These are phyloP conservation scores for Daldinia concentrica DNA, from an alignment of 495 filamentous ascomycete species.

Conservation along the genomic window DNA sequence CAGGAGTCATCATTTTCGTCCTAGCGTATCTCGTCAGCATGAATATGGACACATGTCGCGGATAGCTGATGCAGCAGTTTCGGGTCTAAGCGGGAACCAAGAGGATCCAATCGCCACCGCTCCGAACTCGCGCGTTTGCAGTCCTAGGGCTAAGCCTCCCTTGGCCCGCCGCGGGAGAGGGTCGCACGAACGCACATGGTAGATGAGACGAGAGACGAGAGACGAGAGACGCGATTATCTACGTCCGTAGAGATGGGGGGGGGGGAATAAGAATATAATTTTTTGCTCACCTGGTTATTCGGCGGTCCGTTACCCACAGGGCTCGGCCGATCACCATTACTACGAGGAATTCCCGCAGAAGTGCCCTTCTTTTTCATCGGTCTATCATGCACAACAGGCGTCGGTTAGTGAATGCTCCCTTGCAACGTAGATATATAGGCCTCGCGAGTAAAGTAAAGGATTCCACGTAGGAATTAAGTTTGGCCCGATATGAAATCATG, in stretches of 20 bases:
- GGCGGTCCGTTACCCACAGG: conserved; percentile 55
- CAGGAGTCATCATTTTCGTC: conserved; percentile 92
- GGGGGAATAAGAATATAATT: neutral
- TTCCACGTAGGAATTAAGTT: conserved; percentile 36
- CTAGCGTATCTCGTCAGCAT: conserved; percentile 49
- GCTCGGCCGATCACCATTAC: conserved; percentile 60
- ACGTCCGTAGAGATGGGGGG: neutral
- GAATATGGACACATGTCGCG: conserved; percentile 9
- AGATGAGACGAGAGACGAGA: conserved; percentile 1
- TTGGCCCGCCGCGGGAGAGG: conserved; percentile 25
- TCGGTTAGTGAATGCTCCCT: conserved; percentile 29
- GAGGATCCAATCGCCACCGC: conserved; percentile 39
- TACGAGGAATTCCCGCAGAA: conserved; percentile 60
- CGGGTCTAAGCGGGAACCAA: conserved; percentile 42
- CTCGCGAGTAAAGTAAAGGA: conserved; percentile 14
- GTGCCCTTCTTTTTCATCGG: conserved; percentile 67
- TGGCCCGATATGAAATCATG: conserved; percentile 45
- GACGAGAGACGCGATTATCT: conserved; percentile 5
- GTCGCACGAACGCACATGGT: conserved; percentile 14
- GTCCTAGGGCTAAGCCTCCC: conserved; percentile 41
- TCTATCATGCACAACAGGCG: conserved; percentile 43
- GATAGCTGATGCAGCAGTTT: conserved; percentile 29
- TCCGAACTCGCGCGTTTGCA: conserved; percentile 25
- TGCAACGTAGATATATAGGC: conserved; percentile 11
- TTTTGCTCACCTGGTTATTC: conserved; percentile 55